Evolutionary conservation across 768 basidiomycete species (phyloP), one percentile per base, ranked within the genome.

Genomic region (Harrya chromipes): DNA sequence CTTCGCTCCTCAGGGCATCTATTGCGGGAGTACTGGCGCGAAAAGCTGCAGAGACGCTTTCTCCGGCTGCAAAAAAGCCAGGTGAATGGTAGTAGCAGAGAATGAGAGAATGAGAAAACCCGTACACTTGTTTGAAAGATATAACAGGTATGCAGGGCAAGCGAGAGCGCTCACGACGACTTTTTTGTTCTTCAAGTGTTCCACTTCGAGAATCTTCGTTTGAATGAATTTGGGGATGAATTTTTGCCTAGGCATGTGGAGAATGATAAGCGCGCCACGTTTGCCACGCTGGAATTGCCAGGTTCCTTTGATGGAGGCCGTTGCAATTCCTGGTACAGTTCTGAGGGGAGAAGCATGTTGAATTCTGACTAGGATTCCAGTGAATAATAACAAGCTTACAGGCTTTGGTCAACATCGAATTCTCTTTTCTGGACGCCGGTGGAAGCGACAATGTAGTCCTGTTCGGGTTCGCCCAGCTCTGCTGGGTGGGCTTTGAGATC

Each of bases 211-310:
- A 5, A 57, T 43, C 37, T 64, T 49, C 2, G 49, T 39, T 49
- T 60, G 50, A 6, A 63, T 48, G 7, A 52, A 1, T 13, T 43
- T 51, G 0, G 47, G 58, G 34, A 67, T 26, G 20, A 56, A 55
- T 3, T 47, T 49, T 27, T 47, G 61, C n/a, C 60, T 58, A 23
- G 66, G 68, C 14, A 20, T 16, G 24, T 52, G 41, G 54, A 69
- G 59, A 33, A 66, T 63, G 35, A 69, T 29, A 40, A 69, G 54
- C n/a, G 64, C 66, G 14, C 66, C 66, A 4, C 61, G 60, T 42
- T 49, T 57, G 9, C 40, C 35, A 4, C 31, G 20, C 23, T 46
- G 55, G 48, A 66, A 69, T 45, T 49, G 49, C 67, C 67, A 70
- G 14, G 54, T 49, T 8, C 64, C 63, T 26, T 59, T 66, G 46